Conservation (phyloP, 2,329 filamentous ascomycete genomes). For the Diplodia mutila region DNA sequence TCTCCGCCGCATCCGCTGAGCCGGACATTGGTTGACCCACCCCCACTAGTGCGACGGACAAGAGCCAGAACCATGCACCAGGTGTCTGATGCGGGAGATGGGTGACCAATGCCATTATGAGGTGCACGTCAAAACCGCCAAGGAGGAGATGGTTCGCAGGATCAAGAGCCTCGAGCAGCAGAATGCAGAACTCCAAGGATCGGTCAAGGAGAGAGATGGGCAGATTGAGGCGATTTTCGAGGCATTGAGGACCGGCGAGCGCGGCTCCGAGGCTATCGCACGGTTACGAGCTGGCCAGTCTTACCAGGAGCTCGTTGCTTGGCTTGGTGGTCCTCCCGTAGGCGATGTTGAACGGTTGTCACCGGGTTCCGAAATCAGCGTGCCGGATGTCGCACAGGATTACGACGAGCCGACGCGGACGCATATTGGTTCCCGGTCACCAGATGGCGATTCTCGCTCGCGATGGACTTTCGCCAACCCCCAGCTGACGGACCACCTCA, state of each 20-base stretch:
- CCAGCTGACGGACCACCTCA: slow-evolving; percentile 33
- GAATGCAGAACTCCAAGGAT: slow-evolving; percentile 31
- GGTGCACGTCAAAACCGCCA: slow-evolving; percentile 36
- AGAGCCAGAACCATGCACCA: slow-evolving; percentile 31
- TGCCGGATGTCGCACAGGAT: slow-evolving; percentile 28
- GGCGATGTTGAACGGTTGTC: slow-evolving; percentile 21
- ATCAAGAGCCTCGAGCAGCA: slow-evolving; percentile 33
- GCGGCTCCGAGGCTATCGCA: slow-evolving; percentile 31
- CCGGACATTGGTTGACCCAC: neutral
- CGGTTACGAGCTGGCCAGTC: slow-evolving; percentile 30
- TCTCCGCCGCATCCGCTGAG: neutral
- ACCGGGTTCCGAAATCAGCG: slow-evolving; percentile 26
- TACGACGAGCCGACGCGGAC: slow-evolving; percentile 9
- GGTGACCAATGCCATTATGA: slow-evolving; percentile 35
- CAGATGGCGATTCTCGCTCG: neutral
- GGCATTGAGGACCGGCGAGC: slow-evolving; percentile 30
- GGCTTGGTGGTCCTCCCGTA: slow-evolving; percentile 29
- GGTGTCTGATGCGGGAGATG: slow-evolving; percentile 32
- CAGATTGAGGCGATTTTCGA: slow-evolving; percentile 31
- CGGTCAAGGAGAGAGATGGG: slow-evolving; percentile 27
- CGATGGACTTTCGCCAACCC: slow-evolving; percentile 33
- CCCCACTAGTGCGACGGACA: slow-evolving; percentile 35
- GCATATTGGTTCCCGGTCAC: slow-evolving; percentile 1
- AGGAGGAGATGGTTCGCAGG: slow-evolving; percentile 35
- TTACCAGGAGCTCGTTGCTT: slow-evolving; percentile 31